Evolutionary conservation across 805 yeast species (phyloP), one percentile per base, ranked within the genome.

Genomic region (Kluyveromyces wickerhamii): DNA sequence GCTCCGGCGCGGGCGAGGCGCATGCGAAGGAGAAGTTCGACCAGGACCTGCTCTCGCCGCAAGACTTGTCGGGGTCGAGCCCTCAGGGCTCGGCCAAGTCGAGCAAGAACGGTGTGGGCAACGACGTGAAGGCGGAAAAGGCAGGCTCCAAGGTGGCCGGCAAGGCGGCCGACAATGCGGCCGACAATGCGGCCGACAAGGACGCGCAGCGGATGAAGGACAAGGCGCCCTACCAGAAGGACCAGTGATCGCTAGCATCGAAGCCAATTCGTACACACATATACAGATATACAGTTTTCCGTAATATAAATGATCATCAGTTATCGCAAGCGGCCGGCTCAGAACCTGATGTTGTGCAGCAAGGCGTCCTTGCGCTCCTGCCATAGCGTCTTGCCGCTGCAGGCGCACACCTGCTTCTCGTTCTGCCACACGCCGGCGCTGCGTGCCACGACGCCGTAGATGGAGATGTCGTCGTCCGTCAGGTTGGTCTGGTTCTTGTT

Each of bases 381-480:
- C 97, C 98, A 89, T 17, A 89, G 75, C 0, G 95, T 84, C 67
- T 87, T 86, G 12, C 98, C 98, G 11, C 89, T 78, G 59, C 97
- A 92, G 21, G 89, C 79, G 60, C 98, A 89, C 2, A 89, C 94
- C 40, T 77, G 77, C 60, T 89, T 89, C 47, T 81, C 84, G 60
- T 92, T 92, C 54, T 89, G 95, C 96, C 97, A 92, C 17, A 77
- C 83, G 11, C 98, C 98, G 1, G 98, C 97, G 49, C 94, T 81
- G 51, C 97, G 72, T 1, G 97, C 97, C 52, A 92, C 75, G 16
- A 89, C 95, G 20, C 98, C 97, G 32, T 78, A 79, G 7, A 83
- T 60, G 27, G 66, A 66, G 5, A 59, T 37, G 12, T 69, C 65
- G 27, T 62, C 53, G 24, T 62, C 67, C 19, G 59, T 46, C 31